Evolutionary conservation across 78 protist species (phyloP).

Genomic region (Dictyostelium purpureum): DNA sequence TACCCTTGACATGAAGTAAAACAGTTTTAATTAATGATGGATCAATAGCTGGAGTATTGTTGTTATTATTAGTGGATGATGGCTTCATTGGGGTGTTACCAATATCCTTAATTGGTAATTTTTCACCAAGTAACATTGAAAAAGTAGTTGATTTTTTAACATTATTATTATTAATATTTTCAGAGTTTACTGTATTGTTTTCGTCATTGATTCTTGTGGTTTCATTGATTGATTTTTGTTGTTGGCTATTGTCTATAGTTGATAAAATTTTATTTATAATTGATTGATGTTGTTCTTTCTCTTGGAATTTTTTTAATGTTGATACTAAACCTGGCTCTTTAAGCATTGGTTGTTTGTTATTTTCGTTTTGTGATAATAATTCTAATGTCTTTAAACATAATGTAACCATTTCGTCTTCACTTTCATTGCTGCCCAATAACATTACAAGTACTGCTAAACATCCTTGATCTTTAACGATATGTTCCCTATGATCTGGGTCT

Average conservation of each 20-base stretch:
- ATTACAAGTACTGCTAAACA: constrained; percentile 62
- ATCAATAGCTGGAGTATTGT: background rate
- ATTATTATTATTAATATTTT: background rate
- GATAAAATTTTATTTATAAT: background rate
- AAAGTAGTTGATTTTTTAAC: constrained; percentile 22
- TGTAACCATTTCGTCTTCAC: background rate
- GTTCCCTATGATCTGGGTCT: constrained; percentile 55
- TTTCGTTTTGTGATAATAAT: constrained; percentile 18
- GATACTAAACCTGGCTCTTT: constrained; percentile 42
- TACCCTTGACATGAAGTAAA: constrained; percentile 45
- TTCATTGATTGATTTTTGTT: background rate
- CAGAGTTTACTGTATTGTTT: no score
- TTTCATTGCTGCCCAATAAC: background rate
- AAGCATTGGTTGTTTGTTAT: constrained; percentile 3
- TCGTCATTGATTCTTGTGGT: background rate
- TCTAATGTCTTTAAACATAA: constrained; percentile 19
- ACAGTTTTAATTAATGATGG: constrained; percentile 22
- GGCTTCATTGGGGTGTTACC: background rate
- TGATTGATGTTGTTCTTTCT: background rate
- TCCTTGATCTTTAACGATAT: constrained; percentile 68
- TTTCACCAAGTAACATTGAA: constrained; percentile 71
- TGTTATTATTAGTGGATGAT: background rate
- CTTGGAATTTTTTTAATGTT: background rate
- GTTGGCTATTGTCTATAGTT: background rate
- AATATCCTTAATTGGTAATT: constrained; percentile 10